Conservation (phyloP, 164 flowering plant genomes). For the Kingdonia uniflora region DNA sequence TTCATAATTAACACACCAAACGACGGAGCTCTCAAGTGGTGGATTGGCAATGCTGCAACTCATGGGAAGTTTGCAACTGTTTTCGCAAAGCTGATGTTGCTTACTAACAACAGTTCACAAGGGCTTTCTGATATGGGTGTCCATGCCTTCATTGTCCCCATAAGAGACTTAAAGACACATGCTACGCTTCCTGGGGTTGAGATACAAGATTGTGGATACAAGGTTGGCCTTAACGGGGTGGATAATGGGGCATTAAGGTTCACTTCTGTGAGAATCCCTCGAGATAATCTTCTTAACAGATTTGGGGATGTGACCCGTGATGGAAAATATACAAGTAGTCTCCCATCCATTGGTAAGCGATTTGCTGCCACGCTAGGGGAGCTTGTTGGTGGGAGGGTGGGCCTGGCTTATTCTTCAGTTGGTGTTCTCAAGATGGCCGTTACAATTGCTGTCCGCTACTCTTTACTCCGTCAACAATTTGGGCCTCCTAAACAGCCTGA, state of each 20-base stretch:
- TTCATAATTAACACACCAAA: constrained; percentile 83
- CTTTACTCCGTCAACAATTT: constrained; percentile 84
- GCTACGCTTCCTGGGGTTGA: constrained; percentile 73
- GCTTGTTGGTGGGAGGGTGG: constrained; percentile 93
- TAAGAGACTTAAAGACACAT: constrained; percentile 79
- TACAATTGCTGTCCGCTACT: constrained; percentile 84
- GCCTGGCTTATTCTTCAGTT: constrained; percentile 82
- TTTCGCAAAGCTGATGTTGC: constrained; percentile 76
- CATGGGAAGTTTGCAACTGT: constrained; percentile 97
- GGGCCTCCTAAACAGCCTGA: constrained; percentile 76
- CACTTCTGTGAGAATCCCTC: constrained; percentile 78
- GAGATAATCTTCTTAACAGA: constrained; percentile 86
- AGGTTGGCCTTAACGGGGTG: constrained; percentile 94
- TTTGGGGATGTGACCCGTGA: constrained; percentile 95
- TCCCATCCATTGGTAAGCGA: constrained; percentile 72
- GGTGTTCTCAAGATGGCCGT: constrained; percentile 65
- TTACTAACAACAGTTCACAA: constrained; percentile 43
- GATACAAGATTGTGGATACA: constrained; percentile 93
- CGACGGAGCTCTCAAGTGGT: constrained; percentile 98
- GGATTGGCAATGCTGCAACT: constrained; percentile 97
- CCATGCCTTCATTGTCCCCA: constrained; percentile 95
- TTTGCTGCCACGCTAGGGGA: constrained; percentile 96
- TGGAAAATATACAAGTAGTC: constrained; percentile 83
- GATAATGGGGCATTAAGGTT: constrained; percentile 92
- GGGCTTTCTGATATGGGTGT: constrained; percentile 86